Percentiles rank a stretch among this genome's conserved stretches.
Conservation (phyloP, 805 yeast species). For the Debaryomyces castellii region DNA sequence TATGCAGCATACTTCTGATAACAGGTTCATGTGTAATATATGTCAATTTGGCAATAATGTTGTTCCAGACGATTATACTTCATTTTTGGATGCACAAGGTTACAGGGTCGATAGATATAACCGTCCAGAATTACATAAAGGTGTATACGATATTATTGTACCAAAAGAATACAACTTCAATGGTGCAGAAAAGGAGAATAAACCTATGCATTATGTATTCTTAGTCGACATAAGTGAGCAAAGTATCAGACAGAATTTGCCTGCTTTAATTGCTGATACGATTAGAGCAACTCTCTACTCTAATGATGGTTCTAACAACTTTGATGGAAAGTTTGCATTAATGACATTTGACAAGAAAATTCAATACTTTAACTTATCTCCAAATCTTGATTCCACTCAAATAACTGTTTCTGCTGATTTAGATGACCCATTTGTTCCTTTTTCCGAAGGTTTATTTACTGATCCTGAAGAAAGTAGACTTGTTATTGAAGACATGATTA, state of each 20-base stretch:
- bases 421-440: slow-evolving; percentile 80
- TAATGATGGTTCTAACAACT: slow-evolving; percentile 14
- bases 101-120: slow-evolving; percentile 60
- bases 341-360: slow-evolving; percentile 72
- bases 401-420: slow-evolving; percentile 67
- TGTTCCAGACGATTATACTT: slow-evolving; percentile 64
- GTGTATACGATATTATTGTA: slow-evolving; percentile 83
- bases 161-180: slow-evolving; percentile 67
- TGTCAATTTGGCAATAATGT: slow-evolving; percentile 72
- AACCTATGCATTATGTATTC: slow-evolving; percentile 67
- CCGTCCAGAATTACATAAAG: slow-evolving; percentile 76
- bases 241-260: slow-evolving; percentile 58
- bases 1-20: slow-evolving; percentile 63
- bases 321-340: slow-evolving; percentile 56
- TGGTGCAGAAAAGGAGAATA: slow-evolving; percentile 29
- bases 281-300: slow-evolving; percentile 51
- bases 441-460: slow-evolving; percentile 72
- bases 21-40: slow-evolving; percentile 76
- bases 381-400: slow-evolving; percentile 54
- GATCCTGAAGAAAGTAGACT: slow-evolving; percentile 67
- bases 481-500: slow-evolving; percentile 67
- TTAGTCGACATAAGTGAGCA: slow-evolving; percentile 67
- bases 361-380: slow-evolving; percentile 69
- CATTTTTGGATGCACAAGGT: slow-evolving; percentile 59
- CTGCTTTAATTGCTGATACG: slow-evolving; percentile 66